Percentiles rank a stretch among this genome's conserved stretches.
Conservation (phyloP, 1,139 yeast species). For the Saccharomyces hybrid region DNA sequence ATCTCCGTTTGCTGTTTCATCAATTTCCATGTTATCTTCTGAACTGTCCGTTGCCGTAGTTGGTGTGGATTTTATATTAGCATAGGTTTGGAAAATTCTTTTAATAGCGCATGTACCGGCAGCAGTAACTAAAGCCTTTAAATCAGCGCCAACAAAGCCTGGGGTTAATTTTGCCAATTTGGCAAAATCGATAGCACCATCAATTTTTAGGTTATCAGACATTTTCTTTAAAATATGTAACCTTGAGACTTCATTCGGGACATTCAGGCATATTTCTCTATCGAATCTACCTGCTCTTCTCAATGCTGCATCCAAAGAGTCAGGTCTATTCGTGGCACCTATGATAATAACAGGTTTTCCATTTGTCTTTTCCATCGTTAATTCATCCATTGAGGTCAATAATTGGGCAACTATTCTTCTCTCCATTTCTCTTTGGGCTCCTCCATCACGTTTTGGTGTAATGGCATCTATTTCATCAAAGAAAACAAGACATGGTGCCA, state of each 20-base stretch:
- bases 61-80: constrained; percentile 7
- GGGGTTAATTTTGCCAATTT: constrained; percentile 89
- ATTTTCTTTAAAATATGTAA: constrained; percentile 68
- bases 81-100: constrained; percentile 56
- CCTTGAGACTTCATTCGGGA: constrained; percentile 84
- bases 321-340: constrained; percentile 97
- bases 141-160: constrained; percentile 97
- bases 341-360: constrained; percentile 93
- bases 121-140: constrained; percentile 87
- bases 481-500: constrained; percentile 90
- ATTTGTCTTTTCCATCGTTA: constrained; percentile 76
- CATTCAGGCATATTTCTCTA: constrained; percentile 85
- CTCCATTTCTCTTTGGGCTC: constrained; percentile 98
- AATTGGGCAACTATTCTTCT: constrained; percentile 93
- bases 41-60: neutral
- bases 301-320: constrained; percentile 89
- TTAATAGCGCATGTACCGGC: constrained; percentile 95
- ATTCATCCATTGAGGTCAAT: constrained; percentile 88
- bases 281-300: constrained; percentile 97
- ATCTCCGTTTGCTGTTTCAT: constrained; percentile 7
- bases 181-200: constrained; percentile 62
- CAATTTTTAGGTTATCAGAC: constrained; percentile 57
- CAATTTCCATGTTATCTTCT: neutral
- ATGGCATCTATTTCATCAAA: constrained; percentile 97
- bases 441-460: constrained; percentile 90